These are phyloP conservation scores for Claviceps citrina DNA, from an alignment of 2,329 filamentous ascomycete species.

Conservation along the genomic window DNA sequence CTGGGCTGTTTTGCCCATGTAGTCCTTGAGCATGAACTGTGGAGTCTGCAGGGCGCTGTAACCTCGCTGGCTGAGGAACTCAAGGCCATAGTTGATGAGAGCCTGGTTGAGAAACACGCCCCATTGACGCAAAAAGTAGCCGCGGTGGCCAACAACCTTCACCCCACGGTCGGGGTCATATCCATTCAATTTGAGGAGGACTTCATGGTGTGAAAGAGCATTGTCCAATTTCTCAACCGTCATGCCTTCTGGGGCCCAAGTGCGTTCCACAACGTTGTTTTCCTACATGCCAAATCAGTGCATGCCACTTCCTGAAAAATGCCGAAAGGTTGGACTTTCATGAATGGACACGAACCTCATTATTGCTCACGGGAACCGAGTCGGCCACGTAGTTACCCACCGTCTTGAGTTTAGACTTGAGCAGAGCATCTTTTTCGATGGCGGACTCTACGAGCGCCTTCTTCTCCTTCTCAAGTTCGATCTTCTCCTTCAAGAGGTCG, in stretches of 20 bases:
- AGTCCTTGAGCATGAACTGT: constrained; percentile 86
- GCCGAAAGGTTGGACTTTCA: not conserved
- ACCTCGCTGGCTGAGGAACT: constrained; percentile 69
- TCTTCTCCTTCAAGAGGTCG: constrained; percentile 65
- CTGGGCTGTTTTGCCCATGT: constrained; percentile 97
- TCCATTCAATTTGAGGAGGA: constrained; percentile 72
- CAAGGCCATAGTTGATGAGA: constrained; percentile 84
- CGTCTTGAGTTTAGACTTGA: constrained; percentile 65
- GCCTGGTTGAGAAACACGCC: constrained; percentile 87
- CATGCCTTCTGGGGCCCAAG: constrained; percentile 66
- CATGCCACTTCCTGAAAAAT: not conserved
- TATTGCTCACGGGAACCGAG: constrained; percentile 67
- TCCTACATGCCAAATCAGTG: constrained; percentile 30
- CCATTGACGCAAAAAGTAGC: constrained; percentile 82
- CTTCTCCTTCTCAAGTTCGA: constrained; percentile 64
- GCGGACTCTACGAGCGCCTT: constrained; percentile 63
- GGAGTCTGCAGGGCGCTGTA: constrained; percentile 76
- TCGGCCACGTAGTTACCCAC: constrained; percentile 66
- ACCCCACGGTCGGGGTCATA: constrained; percentile 87
- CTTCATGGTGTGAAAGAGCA: constrained; percentile 83
- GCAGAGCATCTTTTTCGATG: constrained; percentile 54
- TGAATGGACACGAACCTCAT: constrained; percentile 40
- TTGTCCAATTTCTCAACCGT: constrained; percentile 55
- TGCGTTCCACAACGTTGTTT: constrained; percentile 62
- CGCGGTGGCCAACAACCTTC: constrained; percentile 87